Evolutionary conservation across 345 rosid genomes (phyloP).

Genomic region (Arabis hirsuta): DNA sequence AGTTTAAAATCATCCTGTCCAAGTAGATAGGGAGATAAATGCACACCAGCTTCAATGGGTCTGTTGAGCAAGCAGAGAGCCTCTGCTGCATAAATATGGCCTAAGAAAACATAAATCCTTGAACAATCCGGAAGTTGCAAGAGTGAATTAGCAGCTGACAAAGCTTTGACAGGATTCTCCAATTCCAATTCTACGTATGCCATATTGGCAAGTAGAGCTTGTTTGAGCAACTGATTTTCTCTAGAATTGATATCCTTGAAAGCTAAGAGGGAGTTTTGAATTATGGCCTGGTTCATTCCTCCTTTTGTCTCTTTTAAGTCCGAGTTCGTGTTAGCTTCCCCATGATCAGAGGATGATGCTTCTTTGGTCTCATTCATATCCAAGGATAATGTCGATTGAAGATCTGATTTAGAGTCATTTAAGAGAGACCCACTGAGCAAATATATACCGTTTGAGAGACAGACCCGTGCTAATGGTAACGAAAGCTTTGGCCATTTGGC

Average conservation of each 20-base stretch:
- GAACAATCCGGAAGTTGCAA: slow-evolving; percentile 73
- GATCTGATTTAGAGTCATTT: slow-evolving; percentile 48
- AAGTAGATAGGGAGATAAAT: slow-evolving; percentile 67
- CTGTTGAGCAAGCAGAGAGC: slow-evolving; percentile 87
- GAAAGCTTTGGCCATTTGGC: slow-evolving; percentile 74
- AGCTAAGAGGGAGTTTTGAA: slow-evolving; percentile 63
- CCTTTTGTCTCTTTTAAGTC: slow-evolving; percentile 80
- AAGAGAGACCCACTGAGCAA: slow-evolving; percentile 58
- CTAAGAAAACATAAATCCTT: slow-evolving; percentile 71
- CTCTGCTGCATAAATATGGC: slow-evolving; percentile 89
- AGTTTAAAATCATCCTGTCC: slow-evolving; percentile 61
- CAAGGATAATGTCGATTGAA: slow-evolving; percentile 46
- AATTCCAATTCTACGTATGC: slow-evolving; percentile 91
- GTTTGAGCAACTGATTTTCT: slow-evolving; percentile 68
- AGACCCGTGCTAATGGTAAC: slow-evolving; percentile 74
- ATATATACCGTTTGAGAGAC: slow-evolving; percentile 77
- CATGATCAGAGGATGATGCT: slow-evolving; percentile 47
- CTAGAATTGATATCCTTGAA: slow-evolving; percentile 54
- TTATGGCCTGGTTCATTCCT: slow-evolving; percentile 65
- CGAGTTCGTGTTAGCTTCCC: slow-evolving; percentile 63
- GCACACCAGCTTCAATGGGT: slow-evolving; percentile 79
- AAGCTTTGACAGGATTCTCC: slow-evolving; percentile 81
- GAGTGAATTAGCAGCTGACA: slow-evolving; percentile 70
- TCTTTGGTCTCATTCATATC: slow-evolving; percentile 60
- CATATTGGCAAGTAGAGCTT: slow-evolving; percentile 76